These are phyloP conservation scores for Leccinum rimulosum DNA, from an alignment of 768 basidiomycete species.

Conservation along the genomic window DNA sequence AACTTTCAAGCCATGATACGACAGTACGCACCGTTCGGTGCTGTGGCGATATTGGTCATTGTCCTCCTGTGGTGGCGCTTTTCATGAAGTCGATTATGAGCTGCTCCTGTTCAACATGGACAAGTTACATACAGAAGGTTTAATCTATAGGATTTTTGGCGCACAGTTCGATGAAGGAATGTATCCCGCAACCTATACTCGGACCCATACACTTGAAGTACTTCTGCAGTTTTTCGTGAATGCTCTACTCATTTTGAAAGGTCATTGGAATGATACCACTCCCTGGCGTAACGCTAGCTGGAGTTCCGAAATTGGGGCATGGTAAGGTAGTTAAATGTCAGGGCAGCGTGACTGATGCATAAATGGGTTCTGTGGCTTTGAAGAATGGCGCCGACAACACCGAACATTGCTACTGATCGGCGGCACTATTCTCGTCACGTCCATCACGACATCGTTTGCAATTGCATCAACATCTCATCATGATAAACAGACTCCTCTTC, in stretches of 20 bases:
- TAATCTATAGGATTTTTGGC: conserved; percentile 28
- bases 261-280: background rate
- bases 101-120: conserved; percentile 15
- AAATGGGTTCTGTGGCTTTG: background rate
- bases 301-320: background rate
- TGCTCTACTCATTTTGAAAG: background rate
- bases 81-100: conserved; percentile 37
- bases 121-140: conserved; percentile 23
- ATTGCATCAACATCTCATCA: background rate
- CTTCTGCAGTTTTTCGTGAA: background rate
- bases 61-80: conserved; percentile 81
- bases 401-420: background rate
- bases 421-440: background rate
- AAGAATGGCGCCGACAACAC: background rate
- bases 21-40: conserved; percentile 92
- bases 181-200: background rate
- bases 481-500: background rate
- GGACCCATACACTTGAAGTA: background rate
- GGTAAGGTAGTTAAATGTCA: background rate
- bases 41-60: conserved; percentile 74
- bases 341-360: background rate
- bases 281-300: background rate
- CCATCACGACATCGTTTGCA: background rate
- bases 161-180: background rate
- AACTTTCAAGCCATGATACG: conserved; percentile 92